Conservation (phyloP, 345 rosid genomes). For the Capsella bursapastoris region DNA sequence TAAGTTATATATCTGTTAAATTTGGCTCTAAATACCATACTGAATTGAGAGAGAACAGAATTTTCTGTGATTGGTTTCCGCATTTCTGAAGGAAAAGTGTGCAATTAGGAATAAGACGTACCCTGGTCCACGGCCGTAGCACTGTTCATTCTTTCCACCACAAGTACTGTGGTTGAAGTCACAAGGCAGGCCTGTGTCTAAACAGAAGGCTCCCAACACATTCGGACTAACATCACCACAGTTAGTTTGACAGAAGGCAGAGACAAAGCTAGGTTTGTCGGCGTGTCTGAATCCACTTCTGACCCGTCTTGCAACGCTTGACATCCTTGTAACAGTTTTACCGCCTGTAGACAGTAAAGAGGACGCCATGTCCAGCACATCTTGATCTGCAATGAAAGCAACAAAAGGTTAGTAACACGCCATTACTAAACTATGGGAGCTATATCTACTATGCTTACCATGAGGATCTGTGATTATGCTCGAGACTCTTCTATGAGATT, state of each 20-base stretch:
- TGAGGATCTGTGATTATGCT: constrained; percentile 43
- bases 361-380: constrained; percentile 81
- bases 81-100: background rate
- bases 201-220: constrained; percentile 84
- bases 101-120: constrained; percentile 36
- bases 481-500: constrained; percentile 61
- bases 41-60: background rate
- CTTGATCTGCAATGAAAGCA: constrained; percentile 56
- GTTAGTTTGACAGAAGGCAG: constrained; percentile 92
- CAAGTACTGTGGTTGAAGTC: constrained; percentile 96
- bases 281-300: constrained; percentile 71
- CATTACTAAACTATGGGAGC: background rate
- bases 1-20: background rate
- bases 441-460: background rate
- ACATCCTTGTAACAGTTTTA: constrained; percentile 45
- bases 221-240: constrained; percentile 98
- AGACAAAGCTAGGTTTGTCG: constrained; percentile 73
- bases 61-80: background rate
- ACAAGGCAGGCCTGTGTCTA: constrained; percentile 83
- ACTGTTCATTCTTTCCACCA: constrained; percentile 84
- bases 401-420: constrained; percentile 5
- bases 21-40: background rate
- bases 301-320: constrained; percentile 68
- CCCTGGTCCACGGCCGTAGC: constrained; percentile 96
- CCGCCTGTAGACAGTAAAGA: constrained; percentile 51